A percentile compares a stretch with the other conserved stretches of the same genome.
Evolutionary conservation across 768 basidiomycete genomes (phyloP).

Genomic region (Amanita muscaria): DNA sequence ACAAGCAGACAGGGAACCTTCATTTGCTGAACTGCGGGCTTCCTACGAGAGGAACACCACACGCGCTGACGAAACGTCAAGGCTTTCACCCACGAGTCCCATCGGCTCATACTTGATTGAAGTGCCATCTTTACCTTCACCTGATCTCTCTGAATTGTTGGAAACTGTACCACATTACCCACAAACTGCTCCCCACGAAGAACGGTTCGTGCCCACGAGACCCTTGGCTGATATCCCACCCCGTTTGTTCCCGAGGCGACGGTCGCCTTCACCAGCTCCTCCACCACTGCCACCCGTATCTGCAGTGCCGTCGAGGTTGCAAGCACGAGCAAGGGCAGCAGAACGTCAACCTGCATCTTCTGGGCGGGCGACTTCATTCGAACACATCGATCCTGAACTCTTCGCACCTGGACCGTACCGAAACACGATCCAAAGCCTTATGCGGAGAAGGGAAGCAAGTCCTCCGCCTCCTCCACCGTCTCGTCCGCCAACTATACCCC

Average conservation of each 20-base stretch:
- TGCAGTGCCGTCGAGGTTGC: neutral
- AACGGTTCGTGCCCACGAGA: conserved; percentile 1
- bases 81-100: neutral
- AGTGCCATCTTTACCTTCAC: conserved; percentile 22
- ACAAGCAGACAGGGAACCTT: neutral
- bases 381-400: conserved; percentile 24
- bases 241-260: neutral
- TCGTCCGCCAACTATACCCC: conserved; percentile 28
- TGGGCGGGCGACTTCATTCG: conserved; percentile 5
- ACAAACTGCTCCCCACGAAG: neutral
- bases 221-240: neutral
- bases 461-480: conserved; percentile 10
- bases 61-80: neutral
- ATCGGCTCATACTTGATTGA: conserved; percentile 8
- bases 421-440: conserved; percentile 33
- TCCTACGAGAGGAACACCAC: conserved; percentile 1
- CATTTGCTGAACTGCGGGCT: conserved; percentile 1
- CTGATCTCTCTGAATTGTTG: conserved; percentile 22
- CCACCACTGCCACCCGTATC: no score
- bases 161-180: conserved; percentile 12
- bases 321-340: neutral
- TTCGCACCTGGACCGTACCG: conserved; percentile 41
- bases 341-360: neutral
- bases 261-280: conserved; percentile 2
- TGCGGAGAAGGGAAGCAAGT: conserved; percentile 6